Base-by-base conservation (phyloP, 495 filamentous ascomycete species). In the Lasiosphaeria ovina region DNA sequence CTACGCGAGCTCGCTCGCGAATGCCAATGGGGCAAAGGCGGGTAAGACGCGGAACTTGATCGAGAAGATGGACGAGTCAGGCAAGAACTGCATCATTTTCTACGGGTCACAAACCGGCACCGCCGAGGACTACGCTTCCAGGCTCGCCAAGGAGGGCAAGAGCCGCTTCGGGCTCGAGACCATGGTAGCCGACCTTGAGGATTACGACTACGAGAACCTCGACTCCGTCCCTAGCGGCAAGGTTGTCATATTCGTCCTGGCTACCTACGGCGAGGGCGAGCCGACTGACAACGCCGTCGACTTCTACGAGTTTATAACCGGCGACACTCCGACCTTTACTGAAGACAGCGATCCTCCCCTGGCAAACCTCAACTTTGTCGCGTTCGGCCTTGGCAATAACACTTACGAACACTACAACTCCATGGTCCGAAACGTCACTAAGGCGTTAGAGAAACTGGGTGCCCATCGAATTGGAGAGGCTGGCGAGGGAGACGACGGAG, bases 321-420 rank as follows among this genome's bases (percentile, higher is more conserved):
- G 82, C 54, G 91, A 97, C 14, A 89, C 92, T 55, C 79, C 88
- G 14, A 74, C 86, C 51, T 98, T 99, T 76, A 90, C 91, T 58
- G 83, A 89, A 64, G 86, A 86, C 58, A 84, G 87, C 34, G 91
- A 93, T 3, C 81, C 87, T 64, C 85, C 93, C 35, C 85, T 99
- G 16, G 83, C 78, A 35, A 91, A 91, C 61, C 81, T 99, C 67
- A 93, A 93, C 72, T 99, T 91, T 68, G 90, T 99, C 68, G 82
- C 93, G 48, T 99, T 99, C 71, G 94, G 94, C 68, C 84, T 99
- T 10, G 94, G 94, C 62, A 90, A 99, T 81, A 99, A 99, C 78
- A 99, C 94, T 33, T 99, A 99, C 66, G 94, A 99, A 68, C 95
- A 99, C 79, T 99, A 98, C 82, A 97, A 99, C 76, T 88, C 90